These are phyloP conservation scores for Phytophthora sp. DNA, from an alignment of 352 stramenopile genomes.

Conservation along the genomic window DNA sequence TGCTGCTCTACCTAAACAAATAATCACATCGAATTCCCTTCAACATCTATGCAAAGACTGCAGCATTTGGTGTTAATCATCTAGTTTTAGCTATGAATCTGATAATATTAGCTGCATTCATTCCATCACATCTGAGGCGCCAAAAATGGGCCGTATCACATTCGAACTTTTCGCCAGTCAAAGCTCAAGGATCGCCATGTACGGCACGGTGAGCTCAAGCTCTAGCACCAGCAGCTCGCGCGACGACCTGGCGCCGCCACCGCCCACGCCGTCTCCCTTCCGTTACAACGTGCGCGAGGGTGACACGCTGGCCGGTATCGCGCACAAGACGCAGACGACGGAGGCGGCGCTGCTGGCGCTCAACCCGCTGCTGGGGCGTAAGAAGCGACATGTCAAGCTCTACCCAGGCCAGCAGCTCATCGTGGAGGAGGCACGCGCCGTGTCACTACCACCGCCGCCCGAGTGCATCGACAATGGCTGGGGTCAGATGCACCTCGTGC, in stretches of 20 bases:
- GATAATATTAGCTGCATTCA: conserved; percentile 6
- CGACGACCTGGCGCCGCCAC: conserved; percentile 36
- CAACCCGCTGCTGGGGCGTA: conserved; percentile 65
- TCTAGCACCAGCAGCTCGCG: conserved; percentile 33
- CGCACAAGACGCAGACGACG: conserved; percentile 67
- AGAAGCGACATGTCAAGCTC: conserved; percentile 59
- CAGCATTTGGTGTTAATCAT: not conserved
- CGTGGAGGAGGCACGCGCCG: conserved; percentile 68
- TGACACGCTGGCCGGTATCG: conserved; percentile 71
- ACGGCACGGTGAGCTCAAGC: conserved; percentile 52
- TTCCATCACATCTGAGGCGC: not conserved
- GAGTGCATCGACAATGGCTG: conserved; percentile 85
- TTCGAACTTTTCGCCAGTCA: conserved; percentile 24
- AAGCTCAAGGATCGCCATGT: conserved; percentile 42
- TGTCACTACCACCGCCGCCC: conserved; percentile 76
- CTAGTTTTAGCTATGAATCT: not conserved
- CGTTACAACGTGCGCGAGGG: conserved; percentile 72
- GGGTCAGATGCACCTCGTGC: conserved; percentile 86
- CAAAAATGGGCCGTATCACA: conserved; percentile 9
- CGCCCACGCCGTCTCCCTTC: conserved; percentile 60
- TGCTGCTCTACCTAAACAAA: conserved; percentile 76
- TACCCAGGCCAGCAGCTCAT: conserved; percentile 80
- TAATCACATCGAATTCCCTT: conserved; percentile 9
- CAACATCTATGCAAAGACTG: conserved; percentile 2
- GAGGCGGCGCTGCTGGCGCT: conserved; percentile 62